Base-by-base conservation (phyloP, 1,284 basidiomycete genomes). In the Fomitiporia mediterranea region DNA sequence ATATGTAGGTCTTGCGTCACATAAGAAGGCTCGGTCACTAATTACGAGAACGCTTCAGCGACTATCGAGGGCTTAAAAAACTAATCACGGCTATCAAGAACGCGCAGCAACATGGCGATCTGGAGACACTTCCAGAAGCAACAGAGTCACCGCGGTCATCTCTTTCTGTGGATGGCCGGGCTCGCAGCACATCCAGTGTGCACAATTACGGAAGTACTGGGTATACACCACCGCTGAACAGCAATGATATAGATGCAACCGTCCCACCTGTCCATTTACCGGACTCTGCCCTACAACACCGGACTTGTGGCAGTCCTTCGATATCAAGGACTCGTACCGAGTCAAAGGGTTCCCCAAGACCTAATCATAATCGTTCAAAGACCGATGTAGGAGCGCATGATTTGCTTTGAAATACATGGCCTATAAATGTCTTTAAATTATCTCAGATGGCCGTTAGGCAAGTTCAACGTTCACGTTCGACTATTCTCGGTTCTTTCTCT, bases 51-150 rank as follows among this genome's bases (percentile, higher is more conserved):
- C 38, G 38, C 37, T 50, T 32, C 61, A 91, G 88, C 63, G 82
- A 91, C 66, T 91, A 91, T 64, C 78, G 78, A 1, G 80, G 77
- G 3, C 78, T 91, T 21, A 90, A 90, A 69, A 85, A 83, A 61
- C 74, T 77, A 17, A 84, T 91, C 21, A 73, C 74, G 3, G 76
- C 75, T 0, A 81, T 90, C 55, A 78, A 78, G 17, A 72, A 71
- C 51, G 71, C 70, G 0, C 71, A 76, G 69, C 74, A 53, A 68
- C 67, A 55, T 53, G n/a, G 17, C n/a, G 46, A 52, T 35, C 52
- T 52, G 27, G 37, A 56, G 38, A 42, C 52, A 23, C 8, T 42
- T n/a, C 34, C 43, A 54, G 56, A 55, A 49, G 40, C n/a, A 4
- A 15, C 23, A 23, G 50, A 53, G 17, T 38, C 51, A 8, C 43